These are phyloP conservation scores for Neurospora discreta DNA, from an alignment of 495 filamentous ascomycete species.

Conservation along the genomic window DNA sequence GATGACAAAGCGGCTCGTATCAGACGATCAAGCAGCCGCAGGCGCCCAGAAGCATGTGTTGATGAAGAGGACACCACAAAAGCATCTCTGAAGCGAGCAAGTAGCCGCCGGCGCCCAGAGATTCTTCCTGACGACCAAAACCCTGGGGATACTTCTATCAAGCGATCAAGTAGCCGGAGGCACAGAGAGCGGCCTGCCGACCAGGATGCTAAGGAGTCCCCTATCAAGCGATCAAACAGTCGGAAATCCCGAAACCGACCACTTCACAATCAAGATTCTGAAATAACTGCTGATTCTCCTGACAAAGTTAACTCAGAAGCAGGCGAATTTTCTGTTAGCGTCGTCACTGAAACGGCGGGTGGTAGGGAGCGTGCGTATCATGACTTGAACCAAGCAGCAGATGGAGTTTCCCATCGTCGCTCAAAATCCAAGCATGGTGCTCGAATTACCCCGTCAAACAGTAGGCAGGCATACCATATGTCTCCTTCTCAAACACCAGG, in stretches of 20 bases:
- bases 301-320: conserved; percentile 4
- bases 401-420: conserved; percentile 3
- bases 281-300: not conserved
- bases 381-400: conserved; percentile 11
- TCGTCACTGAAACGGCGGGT: conserved; percentile 24
- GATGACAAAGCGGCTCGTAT: not conserved
- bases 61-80: not conserved
- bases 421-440: conserved; percentile 8
- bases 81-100: not conserved
- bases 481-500: conserved; percentile 1
- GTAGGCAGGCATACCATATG: conserved; percentile 7
- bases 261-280: not conserved
- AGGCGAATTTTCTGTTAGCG: conserved; percentile 19
- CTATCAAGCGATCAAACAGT: not conserved
- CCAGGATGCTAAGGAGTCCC: not conserved
- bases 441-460: conserved; percentile 7
- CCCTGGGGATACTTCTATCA: not conserved
- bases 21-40: conserved; percentile 2
- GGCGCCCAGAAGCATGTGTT: not conserved
- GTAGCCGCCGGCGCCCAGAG: not conserved
- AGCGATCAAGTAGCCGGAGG: not conserved
- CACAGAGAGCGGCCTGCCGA: not conserved
- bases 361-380: conserved; percentile 32
- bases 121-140: not conserved
- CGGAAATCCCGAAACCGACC: not conserved